Conservation (phyloP, 306 rosid species). For the Glycine latifolia region DNA sequence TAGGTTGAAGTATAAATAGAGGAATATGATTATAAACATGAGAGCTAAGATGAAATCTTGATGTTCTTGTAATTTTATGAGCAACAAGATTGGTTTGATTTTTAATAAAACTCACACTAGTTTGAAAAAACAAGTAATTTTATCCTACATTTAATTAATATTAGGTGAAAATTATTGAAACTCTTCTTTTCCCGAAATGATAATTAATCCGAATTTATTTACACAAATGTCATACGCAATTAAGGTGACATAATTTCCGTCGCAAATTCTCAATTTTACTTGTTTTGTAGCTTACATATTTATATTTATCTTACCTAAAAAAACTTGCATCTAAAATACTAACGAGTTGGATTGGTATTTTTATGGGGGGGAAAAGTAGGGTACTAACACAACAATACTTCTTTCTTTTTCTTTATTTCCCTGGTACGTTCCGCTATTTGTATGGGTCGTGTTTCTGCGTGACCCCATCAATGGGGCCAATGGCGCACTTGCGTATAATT, state of each 20-base stretch:
- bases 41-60: too few relatives aligned
- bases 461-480: not conserved
- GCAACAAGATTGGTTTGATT: too few relatives aligned
- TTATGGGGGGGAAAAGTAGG: not conserved
- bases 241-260: not conserved
- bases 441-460: not conserved
- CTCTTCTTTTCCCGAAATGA: too few relatives aligned
- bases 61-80: too few relatives aligned
- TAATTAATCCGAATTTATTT: not conserved
- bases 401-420: not conserved
- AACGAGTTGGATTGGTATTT: not conserved
- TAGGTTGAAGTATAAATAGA: too few relatives aligned
- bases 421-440: not conserved
- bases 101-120: too few relatives aligned
- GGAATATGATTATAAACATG: too few relatives aligned
- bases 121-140: too few relatives aligned
- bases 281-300: not conserved
- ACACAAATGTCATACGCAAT: not conserved
- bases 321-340: too few relatives aligned
- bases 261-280: not conserved
- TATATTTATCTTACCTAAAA: too few relatives aligned
- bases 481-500: slow-evolving; percentile 4
- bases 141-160: too few relatives aligned
- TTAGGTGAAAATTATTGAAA: too few relatives aligned
- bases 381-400: not conserved